Base-by-base conservation (phyloP, 352 stramenopile species). In the Globisporangium okanoganense region DNA sequence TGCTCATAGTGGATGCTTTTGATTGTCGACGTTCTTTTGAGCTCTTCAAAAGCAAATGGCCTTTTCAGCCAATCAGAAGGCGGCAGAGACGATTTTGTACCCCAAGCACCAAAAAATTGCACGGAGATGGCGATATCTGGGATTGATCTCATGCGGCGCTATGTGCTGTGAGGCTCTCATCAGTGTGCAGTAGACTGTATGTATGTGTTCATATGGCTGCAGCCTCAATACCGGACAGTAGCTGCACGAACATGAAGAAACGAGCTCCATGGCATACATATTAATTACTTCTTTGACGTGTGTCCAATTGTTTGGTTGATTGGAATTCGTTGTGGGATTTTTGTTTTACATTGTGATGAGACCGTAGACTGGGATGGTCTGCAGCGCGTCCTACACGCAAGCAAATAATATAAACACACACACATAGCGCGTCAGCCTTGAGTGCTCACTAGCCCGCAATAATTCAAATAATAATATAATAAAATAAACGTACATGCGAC, bases 341-440 rank as follows among this genome's bases (percentile, higher is more conserved):
- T n/a, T n/a, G 22, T 50, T 10, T 79, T 70, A 85, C 47, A 85
- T 77, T n/a, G 62, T 72, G 4, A 80, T 78, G 27, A 88, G 70
- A 14, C 78, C 72, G 38, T 82, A 82, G 33, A 88, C 52, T 22
- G 75, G 67, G 54, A 86, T 76, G 44, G 81, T 72, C 33, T 74
- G 68, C 4, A 82, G 65, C 16, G 70, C 69, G 27, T 86, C 74
- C 78, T 85, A 38, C 20, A 33, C 6, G 6, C n/a, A 14, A n/a
- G 35, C 35, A 13, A 41, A 3, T 14, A 41, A 18, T 10, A 14
- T 5, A 8, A 43, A n/a, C 13, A 18, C 50, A 36, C 8, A 20
- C 22, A 10, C 7, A 29, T 20, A 8, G 6, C 36, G 13, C 8
- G 2, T 43, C 7, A 56, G 14, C 13, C 2, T 13, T 18, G 14